phyloP scores from a whole-genome alignment of 2,329 filamentous ascomycete genomes.

The Colletotrichum plurivorum region DNA sequence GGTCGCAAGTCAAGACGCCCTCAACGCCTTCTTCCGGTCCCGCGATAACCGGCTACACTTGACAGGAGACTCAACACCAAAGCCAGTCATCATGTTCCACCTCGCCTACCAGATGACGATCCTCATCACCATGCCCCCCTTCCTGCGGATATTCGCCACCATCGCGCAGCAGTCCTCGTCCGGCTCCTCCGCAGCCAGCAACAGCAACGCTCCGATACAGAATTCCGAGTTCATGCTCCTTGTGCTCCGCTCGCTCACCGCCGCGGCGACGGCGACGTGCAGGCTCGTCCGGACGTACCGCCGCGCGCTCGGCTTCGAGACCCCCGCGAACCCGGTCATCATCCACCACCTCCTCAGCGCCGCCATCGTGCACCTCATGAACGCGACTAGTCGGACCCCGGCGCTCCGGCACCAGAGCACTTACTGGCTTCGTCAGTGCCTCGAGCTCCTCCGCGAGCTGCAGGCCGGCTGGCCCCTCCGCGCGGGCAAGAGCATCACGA shows the following conservation, averaged over 20 bases:
- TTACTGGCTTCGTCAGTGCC: slow-evolving; percentile 39
- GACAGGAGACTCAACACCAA: slow-evolving; percentile 28
- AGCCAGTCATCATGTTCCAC: slow-evolving; percentile 40
- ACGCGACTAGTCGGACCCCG: slow-evolving; percentile 34
- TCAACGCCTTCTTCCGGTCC: slow-evolving; percentile 39
- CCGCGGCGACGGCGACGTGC: slow-evolving; percentile 33
- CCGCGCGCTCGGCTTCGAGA: slow-evolving; percentile 32
- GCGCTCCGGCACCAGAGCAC: slow-evolving; percentile 38
- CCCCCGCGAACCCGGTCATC: slow-evolving; percentile 37
- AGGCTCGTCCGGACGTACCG: slow-evolving; percentile 37
- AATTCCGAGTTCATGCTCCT: slow-evolving; percentile 36
- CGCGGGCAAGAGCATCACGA: slow-evolving; percentile 24
- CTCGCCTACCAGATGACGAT: slow-evolving; percentile 41
- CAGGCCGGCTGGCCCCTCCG: slow-evolving; percentile 22
- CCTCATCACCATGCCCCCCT: slow-evolving; percentile 40
- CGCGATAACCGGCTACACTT: slow-evolving; percentile 35
- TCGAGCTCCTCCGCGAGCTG: slow-evolving; percentile 34
- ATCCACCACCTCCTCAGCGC: slow-evolving; percentile 42
- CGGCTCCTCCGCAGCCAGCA: not conserved
- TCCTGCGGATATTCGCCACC: slow-evolving; percentile 39
- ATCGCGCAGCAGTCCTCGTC: slow-evolving; percentile 15
- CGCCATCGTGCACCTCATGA: slow-evolving; percentile 41
- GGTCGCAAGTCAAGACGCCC: slow-evolving; percentile 39
- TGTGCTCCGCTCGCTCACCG: slow-evolving; percentile 38
- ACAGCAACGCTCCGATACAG: not conserved